Base-by-base conservation (phyloP, 2,329 filamentous ascomycete genomes). In the Fusarium equiseti region DNA sequence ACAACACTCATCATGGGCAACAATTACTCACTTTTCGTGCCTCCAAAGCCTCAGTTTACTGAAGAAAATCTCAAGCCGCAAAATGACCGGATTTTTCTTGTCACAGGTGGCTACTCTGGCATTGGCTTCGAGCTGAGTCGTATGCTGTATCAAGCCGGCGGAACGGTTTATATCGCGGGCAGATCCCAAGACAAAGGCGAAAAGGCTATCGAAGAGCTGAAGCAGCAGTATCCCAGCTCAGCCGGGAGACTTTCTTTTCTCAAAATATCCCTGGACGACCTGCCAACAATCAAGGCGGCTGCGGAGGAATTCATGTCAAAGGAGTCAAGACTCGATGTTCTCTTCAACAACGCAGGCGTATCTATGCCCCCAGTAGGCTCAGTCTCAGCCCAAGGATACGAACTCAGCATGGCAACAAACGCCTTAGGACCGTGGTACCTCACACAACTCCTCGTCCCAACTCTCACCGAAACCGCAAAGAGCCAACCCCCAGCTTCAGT, bases 321-420 rank as follows among this genome's bases (percentile, higher is more conserved):
- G 11, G 71, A 73, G 7, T 59, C 62, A 6, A 55, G 59, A 8
- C 38, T 73, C 1, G 51, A 73, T 13, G 49, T 68, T 2, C 32
- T 72, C 0, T 72, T 70, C 48, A 73, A 73, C 15, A 73, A 73
- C 9, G 68, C 71, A 1, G 71, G 71, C 2, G 50, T 70, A 3
- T 65, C 66, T 4, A 55, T 54, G 3, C 71, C 71, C 16, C 65
- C 68, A 1, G 24, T 15, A 2, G 71, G 68, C 1, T 68, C 68
- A 11, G 51, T 49, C 5, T 70, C 65, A 4, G 58, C 45, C 8
- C 71, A 73, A 13, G 68, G 62, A 6, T 63, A 68, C 13, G 71
- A 73, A 24, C 46, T 73, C 2, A 72, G 70, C 2, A 42, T 73
- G n/a, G 62, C 66, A 3, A 72, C 67, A 1, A 72, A 73, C 22